A percentile compares a stretch with the other conserved stretches of the same genome.
phyloP scores from a whole-genome alignment of 164 flowering plant genomes.

The Magnolia sinica region DNA sequence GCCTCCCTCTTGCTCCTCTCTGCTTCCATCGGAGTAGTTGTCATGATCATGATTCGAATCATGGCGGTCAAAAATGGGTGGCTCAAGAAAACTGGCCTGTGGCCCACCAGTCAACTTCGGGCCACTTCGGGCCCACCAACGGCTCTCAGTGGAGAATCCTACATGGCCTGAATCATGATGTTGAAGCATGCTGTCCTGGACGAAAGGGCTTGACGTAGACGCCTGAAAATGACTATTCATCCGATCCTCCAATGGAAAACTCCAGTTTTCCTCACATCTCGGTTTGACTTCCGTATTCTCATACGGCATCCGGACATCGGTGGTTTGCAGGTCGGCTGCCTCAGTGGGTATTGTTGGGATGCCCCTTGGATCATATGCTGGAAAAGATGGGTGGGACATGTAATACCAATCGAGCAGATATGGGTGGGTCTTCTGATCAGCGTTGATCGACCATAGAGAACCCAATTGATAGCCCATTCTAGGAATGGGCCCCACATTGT shows the following conservation, averaged over 20 bases:
- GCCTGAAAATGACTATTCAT: slow-evolving; percentile 53
- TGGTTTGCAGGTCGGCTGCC: slow-evolving; percentile 21
- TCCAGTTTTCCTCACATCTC: slow-evolving; percentile 44
- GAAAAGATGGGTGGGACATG: slow-evolving; percentile 32
- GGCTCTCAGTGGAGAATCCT: slow-evolving; percentile 32
- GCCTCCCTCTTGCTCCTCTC: slow-evolving; percentile 47
- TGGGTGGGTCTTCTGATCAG: slow-evolving; percentile 52
- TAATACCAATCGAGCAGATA: slow-evolving; percentile 94
- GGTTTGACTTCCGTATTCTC: neutral
- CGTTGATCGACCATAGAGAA: slow-evolving; percentile 59
- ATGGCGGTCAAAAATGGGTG: slow-evolving; percentile 23
- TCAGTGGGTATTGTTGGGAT: slow-evolving; percentile 14
- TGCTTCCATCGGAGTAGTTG: slow-evolving; percentile 45
- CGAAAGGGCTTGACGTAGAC: slow-evolving; percentile 60
- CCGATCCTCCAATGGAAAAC: slow-evolving; percentile 34
- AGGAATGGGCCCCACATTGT: slow-evolving; percentile 19
- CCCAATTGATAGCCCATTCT: slow-evolving; percentile 34
- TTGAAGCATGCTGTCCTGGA: slow-evolving; percentile 51
- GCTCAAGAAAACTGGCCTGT: slow-evolving; percentile 70
- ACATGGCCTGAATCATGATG: slow-evolving; percentile 34
- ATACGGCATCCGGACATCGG: slow-evolving; percentile 38
- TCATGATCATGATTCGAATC: slow-evolving; percentile 21
- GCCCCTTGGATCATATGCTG: neutral
- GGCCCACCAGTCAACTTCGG: slow-evolving; percentile 23
- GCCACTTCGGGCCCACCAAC: slow-evolving; percentile 79